Base-by-base conservation (phyloP, 2,329 filamentous ascomycete species). In the Pyricularia sp. region DNA sequence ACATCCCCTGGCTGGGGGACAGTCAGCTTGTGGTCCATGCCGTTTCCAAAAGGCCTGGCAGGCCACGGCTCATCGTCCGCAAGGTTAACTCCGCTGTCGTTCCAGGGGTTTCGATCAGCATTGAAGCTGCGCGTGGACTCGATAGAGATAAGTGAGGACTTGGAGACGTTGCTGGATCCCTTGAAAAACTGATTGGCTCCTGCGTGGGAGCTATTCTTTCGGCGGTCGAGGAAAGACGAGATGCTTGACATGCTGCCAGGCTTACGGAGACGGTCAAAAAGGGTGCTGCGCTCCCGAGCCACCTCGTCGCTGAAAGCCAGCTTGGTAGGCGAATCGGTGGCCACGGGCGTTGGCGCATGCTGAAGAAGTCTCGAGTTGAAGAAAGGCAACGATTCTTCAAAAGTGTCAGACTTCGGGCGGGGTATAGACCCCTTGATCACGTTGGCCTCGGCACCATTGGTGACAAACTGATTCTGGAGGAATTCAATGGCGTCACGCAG, bases 381-480 rank as follows among this genome's bases (percentile, higher is more conserved):
- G 82, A 94, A 98, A 69, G 94, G 94, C 68, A 98, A 85, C 9
- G 94, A 97, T 74, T 99, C 94, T 78, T 99, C 95, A 72, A 99
- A 99, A 0, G 95, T 97, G 78, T 99, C 95, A 0, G 95, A 98
- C 82, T 98, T 97, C 71, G 95, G 95, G n/a, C 95, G 91, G 25
- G 94, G 93, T 72, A 98, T 95, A n/a, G 93, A 90, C 68, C 95
- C 95, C 79, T 96, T 96, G 75, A 98, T 89, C 61, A 93, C 90
- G 69, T 87, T 92, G 11, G 90, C 87, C 74, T 98, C 93, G n/a
- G 97, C 88, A n/a, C 92, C 92, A 65, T 93, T 91, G 64, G 92
- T 90, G 31, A 96, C 92, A 71, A 98, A 87, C 71, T 93, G 89
- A 63, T 92, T 89, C 74, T 95, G 91, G 73, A 99, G 83, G 77